phyloP scores from a whole-genome alignment of 257 asterid genomes.

The Scutellaria baicalensis region DNA sequence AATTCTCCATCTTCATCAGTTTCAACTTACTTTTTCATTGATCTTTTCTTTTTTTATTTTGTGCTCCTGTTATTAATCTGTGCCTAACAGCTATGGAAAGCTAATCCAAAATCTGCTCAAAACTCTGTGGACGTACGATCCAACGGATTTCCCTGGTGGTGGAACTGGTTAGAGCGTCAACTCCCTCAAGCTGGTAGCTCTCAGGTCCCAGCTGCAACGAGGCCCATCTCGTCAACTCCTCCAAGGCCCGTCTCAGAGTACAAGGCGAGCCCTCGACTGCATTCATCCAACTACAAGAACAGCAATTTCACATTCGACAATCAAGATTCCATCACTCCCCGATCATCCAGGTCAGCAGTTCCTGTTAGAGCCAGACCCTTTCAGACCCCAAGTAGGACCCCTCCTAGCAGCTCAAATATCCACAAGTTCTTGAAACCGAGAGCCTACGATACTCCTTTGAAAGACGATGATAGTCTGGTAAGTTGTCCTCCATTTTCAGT shows the following conservation, averaged over 20 bases:
- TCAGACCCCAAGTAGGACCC: conserved; percentile 56
- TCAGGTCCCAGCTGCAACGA: conserved; percentile 31
- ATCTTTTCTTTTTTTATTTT: neutral
- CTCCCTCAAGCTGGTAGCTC: conserved; percentile 37
- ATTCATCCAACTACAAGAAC: conserved; percentile 20
- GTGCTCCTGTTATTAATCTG: neutral
- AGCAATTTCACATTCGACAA: conserved; percentile 25
- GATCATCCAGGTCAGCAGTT: conserved; percentile 62
- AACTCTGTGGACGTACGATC: conserved; percentile 36
- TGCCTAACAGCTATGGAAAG: conserved; percentile 59
- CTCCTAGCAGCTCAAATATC: conserved; percentile 19
- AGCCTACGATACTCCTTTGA: conserved; percentile 38
- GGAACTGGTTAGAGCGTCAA: conserved; percentile 94
- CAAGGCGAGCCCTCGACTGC: conserved; percentile 52
- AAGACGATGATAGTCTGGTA: conserved; percentile 80
- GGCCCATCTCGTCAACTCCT: conserved; percentile 36
- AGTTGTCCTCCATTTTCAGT: conserved; percentile 89
- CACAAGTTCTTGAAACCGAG: conserved; percentile 37
- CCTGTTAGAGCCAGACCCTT: conserved; percentile 46
- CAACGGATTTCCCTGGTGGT: conserved; percentile 85
- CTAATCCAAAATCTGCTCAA: conserved; percentile 39
- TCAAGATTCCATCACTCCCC: conserved; percentile 61
- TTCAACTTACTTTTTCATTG: neutral
- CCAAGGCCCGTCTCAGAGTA: conserved; percentile 52
- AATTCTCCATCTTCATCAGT: no score